Base-by-base conservation (phyloP, 2,329 filamentous ascomycete species). In the Botrytis hyacinthi region DNA sequence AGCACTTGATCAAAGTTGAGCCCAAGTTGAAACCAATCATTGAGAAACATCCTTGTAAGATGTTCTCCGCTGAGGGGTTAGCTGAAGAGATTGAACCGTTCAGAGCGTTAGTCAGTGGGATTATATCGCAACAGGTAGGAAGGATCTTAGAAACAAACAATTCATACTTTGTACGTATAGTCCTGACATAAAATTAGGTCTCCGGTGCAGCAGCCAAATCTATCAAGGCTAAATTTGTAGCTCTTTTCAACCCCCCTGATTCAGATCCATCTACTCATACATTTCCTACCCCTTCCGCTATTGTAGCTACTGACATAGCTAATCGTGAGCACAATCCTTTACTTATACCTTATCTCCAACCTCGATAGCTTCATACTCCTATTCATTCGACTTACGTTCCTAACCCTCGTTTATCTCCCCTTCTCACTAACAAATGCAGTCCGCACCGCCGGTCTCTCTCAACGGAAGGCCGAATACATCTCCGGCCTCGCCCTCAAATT, bases 401-500 rank as follows among this genome's bases (percentile, higher is more conserved):
- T 95, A 0, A 20, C 87, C 89, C 0, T 95, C 95, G 0, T 87
- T 89, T 0, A 86, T 93, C 76, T 93, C 98, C 88, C 89, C 0
- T 81, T 83, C 12, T 87, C 86, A 70, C 83, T 90, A 32, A 84
- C 97, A 46, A 84, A 91, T 44, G 87, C 84, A 5, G 87, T 99
- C 14, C 92, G 95, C 44, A 91, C 92, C 12, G 96, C 95, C 0
- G 96, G 96, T 0, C 88, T 99, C 68, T 97, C 94, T 4, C 93
- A 97, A 83, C 90, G 96, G 73, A 99, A 99, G 84, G 96, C 96
- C 65, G 96, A 98, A 84, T 99, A 99, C 83, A 90, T 98, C 74
- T 88, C 91, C 72, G 95, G 95, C 0, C 86, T 99, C 8, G 94
- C 95, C 0, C 87, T 91, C 79, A 95, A 95, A 81, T 98, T 98